Conservation (phyloP, 371 early-diverging fungal species). For the Chytridiales sp. region DNA sequence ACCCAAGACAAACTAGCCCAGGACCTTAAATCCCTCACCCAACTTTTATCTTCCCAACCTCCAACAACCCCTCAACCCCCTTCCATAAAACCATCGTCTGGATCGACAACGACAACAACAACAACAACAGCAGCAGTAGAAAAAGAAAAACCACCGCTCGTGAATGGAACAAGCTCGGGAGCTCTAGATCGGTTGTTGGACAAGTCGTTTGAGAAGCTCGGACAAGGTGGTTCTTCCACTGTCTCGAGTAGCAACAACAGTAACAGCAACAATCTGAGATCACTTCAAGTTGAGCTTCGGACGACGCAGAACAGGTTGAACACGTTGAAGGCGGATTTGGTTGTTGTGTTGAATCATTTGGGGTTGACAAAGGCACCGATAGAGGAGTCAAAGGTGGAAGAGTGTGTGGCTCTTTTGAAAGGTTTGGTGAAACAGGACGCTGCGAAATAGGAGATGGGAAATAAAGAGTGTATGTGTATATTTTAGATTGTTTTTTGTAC, state of each 20-base stretch:
- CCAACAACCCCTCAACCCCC: neutral
- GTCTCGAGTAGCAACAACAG: too few species aligned
- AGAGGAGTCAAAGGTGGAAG: conserved; percentile 14
- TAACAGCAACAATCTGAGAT: neutral
- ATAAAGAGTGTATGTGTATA: too few species aligned
- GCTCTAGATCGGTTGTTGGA: conserved; percentile 9
- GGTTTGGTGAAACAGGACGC: conserved; percentile 9
- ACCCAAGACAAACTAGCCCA: conserved; percentile 4
- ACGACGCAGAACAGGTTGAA: neutral
- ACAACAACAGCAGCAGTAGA: neutral
- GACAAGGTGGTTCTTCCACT: neutral
- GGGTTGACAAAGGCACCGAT: conserved; percentile 5
- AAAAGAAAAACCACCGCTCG: neutral
- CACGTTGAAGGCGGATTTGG: conserved; percentile 8
- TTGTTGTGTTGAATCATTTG: conserved; percentile 13
- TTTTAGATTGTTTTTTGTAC: too few species aligned
- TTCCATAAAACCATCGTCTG: neutral
- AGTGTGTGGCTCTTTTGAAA: conserved; percentile 6
- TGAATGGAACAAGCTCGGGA: neutral
- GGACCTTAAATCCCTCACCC: conserved; percentile 1
- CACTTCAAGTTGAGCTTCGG: conserved; percentile 1
- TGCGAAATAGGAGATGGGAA: too few species aligned
- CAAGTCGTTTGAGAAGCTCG: conserved; percentile 10
- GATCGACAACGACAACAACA: neutral
- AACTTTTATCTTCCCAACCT: neutral